Evolutionary conservation across 1,139 yeast genomes (phyloP).

Genomic region (Pichia sp.): DNA sequence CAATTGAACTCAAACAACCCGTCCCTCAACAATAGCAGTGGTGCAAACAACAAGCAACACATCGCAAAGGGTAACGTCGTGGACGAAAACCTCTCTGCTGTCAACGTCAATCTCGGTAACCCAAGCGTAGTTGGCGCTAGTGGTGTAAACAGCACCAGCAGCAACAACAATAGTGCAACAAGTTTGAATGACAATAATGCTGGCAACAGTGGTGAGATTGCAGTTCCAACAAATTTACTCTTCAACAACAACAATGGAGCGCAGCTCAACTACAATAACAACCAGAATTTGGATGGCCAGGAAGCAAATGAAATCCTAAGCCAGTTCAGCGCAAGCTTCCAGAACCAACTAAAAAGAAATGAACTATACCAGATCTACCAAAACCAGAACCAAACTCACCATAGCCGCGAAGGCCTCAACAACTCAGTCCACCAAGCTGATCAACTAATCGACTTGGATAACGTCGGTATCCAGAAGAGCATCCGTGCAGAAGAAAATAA

Average conservation of each 20-base stretch:
- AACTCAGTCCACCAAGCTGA: background rate
- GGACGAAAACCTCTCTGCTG: background rate
- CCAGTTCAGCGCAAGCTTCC: slow-evolving; percentile 10
- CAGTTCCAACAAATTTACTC: background rate
- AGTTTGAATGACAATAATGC: background rate
- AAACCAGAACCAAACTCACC: background rate
- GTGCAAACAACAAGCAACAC: background rate
- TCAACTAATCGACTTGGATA: background rate
- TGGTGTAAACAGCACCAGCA: background rate
- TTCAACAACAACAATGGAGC: background rate
- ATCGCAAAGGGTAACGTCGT: background rate
- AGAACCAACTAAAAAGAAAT: slow-evolving; percentile 7
- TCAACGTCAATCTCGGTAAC: background rate
- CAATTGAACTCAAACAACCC: background rate
- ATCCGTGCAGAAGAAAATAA: background rate
- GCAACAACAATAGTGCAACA: background rate
- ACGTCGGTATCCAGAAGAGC: background rate
- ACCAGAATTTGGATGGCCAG: background rate
- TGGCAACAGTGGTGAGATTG: background rate
- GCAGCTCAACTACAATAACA: background rate
- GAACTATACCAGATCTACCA: slow-evolving; percentile 6
- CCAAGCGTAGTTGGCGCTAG: background rate
- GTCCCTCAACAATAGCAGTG: background rate
- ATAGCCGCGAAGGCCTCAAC: background rate
- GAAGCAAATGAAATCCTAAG: background rate